Evolutionary conservation across 352 stramenopile species (phyloP), one percentile per base, ranked within the genome.

Genomic region (Globisporangium cystogenes): DNA sequence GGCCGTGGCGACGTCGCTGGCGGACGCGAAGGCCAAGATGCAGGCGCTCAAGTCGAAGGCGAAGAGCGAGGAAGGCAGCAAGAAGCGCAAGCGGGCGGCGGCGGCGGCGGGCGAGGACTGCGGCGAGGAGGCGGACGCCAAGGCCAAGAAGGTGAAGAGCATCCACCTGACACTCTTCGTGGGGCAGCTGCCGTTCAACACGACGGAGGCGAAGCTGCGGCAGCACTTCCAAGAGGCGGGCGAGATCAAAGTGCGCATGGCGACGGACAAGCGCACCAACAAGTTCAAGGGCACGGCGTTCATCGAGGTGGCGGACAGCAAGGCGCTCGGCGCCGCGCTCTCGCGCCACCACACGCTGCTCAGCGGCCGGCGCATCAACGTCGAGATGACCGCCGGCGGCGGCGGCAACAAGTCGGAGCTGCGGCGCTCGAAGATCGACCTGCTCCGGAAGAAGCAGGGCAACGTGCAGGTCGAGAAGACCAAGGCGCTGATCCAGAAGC

Each of bases 161-260:
- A 93, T 93, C 68, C 82, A 94, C 55, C 64, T 94, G 59, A 93
- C 84, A 51, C 73, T 93, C 16, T 94, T 94, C 51, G 71, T 94
- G 42, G 84, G 84, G 0, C 84, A 94, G 55, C 57, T 94, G 31
- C 84, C 84, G 26, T 94, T 72, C 63, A 81, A 74, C 20, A 82
- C 82, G 42, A 94, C 84, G 0, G 76, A 87, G 56, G 55, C 43
- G 2, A 75, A 75, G 55, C 49, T 94, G 15, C 72, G 74, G 23
- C 71, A 79, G 53, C 84, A 94, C 51, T 93, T 93, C 50, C 46
- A 52, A 7, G 80, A 93, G 54, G 77, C 82, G 12, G 84, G 84
- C 24, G 77, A 91, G 0, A 88, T 94, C 44, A 56, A 76, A 51
- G 33, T 94, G 51, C 82, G 84, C 35, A 92, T 93, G 84, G 31